A percentile compares a stretch with the other conserved stretches of the same genome.
Conservation (phyloP, 345 rosid genomes). For the Eucalyptus pumila region DNA sequence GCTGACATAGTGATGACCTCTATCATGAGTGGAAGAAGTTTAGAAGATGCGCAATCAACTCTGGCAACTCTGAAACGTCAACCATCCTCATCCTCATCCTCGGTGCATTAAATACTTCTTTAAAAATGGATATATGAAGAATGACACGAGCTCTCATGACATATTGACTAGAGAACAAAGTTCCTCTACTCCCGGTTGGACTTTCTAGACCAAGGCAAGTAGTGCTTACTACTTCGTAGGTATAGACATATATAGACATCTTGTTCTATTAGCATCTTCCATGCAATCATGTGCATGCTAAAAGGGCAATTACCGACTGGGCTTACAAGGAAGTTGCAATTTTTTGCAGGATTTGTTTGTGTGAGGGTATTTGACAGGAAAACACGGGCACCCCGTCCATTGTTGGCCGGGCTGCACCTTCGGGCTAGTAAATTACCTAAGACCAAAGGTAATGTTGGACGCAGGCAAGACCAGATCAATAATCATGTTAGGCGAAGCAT, state of each 20-base stretch:
- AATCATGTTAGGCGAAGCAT: background rate
- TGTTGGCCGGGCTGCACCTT: constrained; percentile 68
- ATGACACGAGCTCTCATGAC: background rate
- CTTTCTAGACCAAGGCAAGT: background rate
- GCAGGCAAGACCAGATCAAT: background rate
- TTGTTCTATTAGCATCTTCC: background rate
- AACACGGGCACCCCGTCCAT: constrained; percentile 60
- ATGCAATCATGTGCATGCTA: background rate
- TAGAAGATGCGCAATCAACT: background rate
- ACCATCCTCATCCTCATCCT: background rate
- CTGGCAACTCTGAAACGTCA: background rate
- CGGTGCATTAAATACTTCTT: background rate
- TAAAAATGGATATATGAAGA: background rate
- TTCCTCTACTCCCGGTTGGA: background rate
- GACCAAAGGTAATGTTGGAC: background rate
- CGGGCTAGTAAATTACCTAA: constrained; percentile 56
- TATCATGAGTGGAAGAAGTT: background rate
- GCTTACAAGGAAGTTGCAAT: background rate
- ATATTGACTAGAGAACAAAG: background rate
- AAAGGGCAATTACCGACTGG: background rate
- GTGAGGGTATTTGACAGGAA: constrained; percentile 74
- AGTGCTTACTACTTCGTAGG: background rate
- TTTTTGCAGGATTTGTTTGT: constrained; percentile 71
- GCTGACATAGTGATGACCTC: background rate
- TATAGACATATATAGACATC: background rate